Percentiles rank a stretch among this genome's conserved stretches.
Conservation (phyloP, 257 asterid species). For the Verbena officinalis region DNA sequence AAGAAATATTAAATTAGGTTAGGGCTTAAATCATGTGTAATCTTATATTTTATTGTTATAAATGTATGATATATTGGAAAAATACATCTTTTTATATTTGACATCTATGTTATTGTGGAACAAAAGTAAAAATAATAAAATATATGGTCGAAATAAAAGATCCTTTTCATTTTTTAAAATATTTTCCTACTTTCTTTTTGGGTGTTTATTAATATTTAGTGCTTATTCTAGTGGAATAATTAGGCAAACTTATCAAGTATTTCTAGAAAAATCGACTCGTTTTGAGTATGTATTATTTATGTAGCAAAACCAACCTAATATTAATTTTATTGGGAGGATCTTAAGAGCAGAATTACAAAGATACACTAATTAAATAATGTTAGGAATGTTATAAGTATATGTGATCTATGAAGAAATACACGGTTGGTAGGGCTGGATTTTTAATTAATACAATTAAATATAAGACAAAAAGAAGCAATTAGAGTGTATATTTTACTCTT, state of each 20-base stretch:
- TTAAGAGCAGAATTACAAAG: slow-evolving; percentile 14
- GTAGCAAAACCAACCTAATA: slow-evolving; percentile 15
- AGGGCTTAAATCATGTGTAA: no score
- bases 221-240: slow-evolving; percentile 4
- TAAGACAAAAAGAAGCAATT: slow-evolving; percentile 5
- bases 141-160: no score
- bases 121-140: no score
- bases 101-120: no score
- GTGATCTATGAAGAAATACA: background rate
- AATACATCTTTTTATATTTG: no score
- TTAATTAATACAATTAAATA: background rate
- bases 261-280: slow-evolving; percentile 12
- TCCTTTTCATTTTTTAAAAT: no score
- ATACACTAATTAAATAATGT: background rate
- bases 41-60: no score
- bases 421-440: background rate
- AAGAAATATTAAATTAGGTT: no score
- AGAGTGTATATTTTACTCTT: background rate
- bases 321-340: background rate
- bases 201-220: no score
- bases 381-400: slow-evolving; percentile 10
- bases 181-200: no score
- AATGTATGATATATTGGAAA: no score
- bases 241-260: slow-evolving; percentile 20
- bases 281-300: slow-evolving; percentile 21